Percentiles rank a stretch among this genome's conserved stretches.
Conservation (phyloP, 352 stramenopile genomes). For the Phytopythium vexans region DNA sequence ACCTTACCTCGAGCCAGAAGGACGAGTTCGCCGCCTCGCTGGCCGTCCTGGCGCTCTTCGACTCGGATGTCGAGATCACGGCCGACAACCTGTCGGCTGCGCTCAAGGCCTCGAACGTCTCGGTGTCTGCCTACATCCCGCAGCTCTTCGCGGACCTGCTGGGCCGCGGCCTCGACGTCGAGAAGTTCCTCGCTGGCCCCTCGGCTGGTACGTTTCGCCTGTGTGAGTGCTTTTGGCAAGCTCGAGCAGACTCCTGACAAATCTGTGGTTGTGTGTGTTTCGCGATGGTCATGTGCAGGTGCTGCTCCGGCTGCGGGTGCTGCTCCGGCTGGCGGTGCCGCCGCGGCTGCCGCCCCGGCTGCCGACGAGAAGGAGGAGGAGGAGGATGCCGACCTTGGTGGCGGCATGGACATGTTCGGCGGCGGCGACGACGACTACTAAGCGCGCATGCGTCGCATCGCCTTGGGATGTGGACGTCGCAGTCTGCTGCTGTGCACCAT, state of each 20-base stretch:
- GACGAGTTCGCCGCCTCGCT: conserved; percentile 85
- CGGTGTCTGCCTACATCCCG: conserved; percentile 73
- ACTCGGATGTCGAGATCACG: conserved; percentile 71
- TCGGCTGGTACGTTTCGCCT: conserved; percentile 65
- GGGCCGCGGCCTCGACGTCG: conserved; percentile 73
- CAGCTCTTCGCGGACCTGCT: conserved; percentile 85
- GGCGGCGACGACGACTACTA: conserved; percentile 84
- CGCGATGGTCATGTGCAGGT: conserved; percentile 19
- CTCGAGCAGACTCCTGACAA: too few relatives aligned
- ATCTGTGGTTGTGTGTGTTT: too few relatives aligned
- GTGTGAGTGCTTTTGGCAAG: too few relatives aligned
- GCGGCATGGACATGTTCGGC: conserved; percentile 87
- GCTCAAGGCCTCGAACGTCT: conserved; percentile 75
- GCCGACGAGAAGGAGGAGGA: conserved; percentile 84
- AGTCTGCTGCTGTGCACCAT: conserved; percentile 3
- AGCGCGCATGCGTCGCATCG: conserved; percentile 12
- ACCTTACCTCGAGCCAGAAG: conserved; percentile 79
- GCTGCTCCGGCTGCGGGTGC: conserved; percentile 54
- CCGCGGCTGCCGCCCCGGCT: conserved; percentile 31
- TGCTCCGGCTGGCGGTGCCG: conserved; percentile 39
- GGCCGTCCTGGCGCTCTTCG: conserved; percentile 76
- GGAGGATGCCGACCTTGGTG: conserved; percentile 83
- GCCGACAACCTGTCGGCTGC: conserved; percentile 76
- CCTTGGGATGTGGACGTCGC: conserved; percentile 2
- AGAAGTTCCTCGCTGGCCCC: conserved; percentile 86